Evolutionary conservation across 2,329 filamentous ascomycete genomes (phyloP).

Genomic region (Neofusicoccum umdonicola): DNA sequence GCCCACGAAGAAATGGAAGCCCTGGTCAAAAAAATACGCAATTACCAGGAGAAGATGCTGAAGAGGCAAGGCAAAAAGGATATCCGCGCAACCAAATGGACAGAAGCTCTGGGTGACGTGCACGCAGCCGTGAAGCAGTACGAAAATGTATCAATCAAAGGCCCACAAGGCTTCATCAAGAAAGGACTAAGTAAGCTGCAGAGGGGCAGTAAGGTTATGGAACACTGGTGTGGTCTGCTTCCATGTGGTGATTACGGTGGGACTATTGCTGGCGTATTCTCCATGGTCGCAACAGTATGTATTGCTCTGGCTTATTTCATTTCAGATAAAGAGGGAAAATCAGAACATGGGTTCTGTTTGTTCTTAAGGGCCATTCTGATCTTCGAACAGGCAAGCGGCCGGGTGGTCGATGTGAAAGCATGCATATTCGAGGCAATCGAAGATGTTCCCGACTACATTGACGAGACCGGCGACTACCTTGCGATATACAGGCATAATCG

Average conservation of each 20-base stretch:
- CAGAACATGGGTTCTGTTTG: no score
- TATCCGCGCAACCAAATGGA: background rate
- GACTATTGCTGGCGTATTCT: background rate
- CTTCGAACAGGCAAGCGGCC: background rate
- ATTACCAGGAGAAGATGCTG: background rate
- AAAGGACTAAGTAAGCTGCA: background rate
- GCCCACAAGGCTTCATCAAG: background rate
- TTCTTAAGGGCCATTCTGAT: background rate
- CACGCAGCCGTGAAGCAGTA: background rate
- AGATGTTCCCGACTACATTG: background rate
- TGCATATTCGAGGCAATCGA: background rate
- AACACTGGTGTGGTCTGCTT: background rate
- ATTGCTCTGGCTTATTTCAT: no score
- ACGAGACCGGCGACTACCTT: background rate
- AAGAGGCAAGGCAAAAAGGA: background rate
- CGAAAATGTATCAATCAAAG: background rate
- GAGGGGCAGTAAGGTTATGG: background rate
- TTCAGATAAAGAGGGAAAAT: no score
- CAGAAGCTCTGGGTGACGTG: background rate
- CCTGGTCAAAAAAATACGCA: background rate
- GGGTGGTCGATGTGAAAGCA: background rate
- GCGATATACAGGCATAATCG: background rate
- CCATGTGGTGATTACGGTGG: background rate
- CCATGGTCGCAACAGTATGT: background rate
- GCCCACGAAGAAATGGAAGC: background rate